A percentile compares a stretch with the other conserved stretches of the same genome.
Evolutionary conservation across 2,329 filamentous ascomycete genomes (phyloP).

Genomic region (Alternaria sp.): DNA sequence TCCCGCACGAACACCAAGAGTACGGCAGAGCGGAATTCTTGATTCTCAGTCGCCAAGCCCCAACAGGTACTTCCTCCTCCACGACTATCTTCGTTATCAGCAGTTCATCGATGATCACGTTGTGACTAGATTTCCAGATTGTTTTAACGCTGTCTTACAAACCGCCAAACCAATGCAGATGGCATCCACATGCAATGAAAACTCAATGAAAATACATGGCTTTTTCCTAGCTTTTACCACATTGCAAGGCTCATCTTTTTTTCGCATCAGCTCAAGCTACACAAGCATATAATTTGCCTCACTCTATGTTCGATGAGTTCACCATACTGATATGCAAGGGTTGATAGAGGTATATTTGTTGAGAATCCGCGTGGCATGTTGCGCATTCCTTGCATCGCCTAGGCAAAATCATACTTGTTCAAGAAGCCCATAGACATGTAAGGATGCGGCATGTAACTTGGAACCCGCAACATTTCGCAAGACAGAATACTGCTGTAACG

Average conservation of each 20-base stretch:
- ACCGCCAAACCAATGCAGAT: neutral
- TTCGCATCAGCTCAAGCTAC: neutral
- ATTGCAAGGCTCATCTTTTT: neutral
- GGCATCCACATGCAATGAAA: neutral
- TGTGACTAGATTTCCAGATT: neutral
- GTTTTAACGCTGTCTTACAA: neutral
- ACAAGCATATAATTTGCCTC: neutral
- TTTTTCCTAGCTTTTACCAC: neutral
- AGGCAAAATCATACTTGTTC: neutral
- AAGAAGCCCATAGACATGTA: neutral
- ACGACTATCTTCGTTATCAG: neutral
- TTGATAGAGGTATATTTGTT: neutral
- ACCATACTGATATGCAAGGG: neutral
- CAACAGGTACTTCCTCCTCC: neutral
- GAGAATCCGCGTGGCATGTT: neutral
- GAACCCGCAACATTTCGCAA: neutral
- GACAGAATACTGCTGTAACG: neutral
- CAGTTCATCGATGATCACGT: neutral
- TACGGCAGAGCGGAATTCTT: slow-evolving; percentile 1
- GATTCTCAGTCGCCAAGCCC: slow-evolving; percentile 1
- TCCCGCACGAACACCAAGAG: slow-evolving; percentile 6
- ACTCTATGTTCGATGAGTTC: neutral
- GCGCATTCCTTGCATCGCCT: neutral
- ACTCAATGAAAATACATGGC: neutral
- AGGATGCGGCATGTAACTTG: neutral